Conservation (phyloP, 805 yeast genomes). For the Metschnikowia continentalis region DNA sequence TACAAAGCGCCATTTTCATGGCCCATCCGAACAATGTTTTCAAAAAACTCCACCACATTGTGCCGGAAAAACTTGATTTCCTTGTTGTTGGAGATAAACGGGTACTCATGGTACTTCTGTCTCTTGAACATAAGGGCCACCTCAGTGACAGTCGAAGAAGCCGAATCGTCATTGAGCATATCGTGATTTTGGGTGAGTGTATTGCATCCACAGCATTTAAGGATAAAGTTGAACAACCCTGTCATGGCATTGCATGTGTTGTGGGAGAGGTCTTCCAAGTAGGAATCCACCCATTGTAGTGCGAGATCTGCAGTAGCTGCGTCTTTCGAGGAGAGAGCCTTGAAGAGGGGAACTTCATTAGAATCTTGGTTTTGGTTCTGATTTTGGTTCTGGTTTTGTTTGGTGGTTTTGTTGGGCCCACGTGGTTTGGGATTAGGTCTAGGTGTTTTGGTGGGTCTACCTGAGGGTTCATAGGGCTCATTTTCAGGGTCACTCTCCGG, state of each 20-base stretch:
- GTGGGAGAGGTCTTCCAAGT: conserved; percentile 19
- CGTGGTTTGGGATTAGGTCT: not conserved
- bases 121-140: conserved; percentile 57
- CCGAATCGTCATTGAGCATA: conserved; percentile 62
- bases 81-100: conserved; percentile 51
- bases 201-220: conserved; percentile 70
- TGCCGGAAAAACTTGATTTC: conserved; percentile 42
- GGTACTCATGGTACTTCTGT: conserved; percentile 67
- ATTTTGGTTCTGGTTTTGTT: not conserved
- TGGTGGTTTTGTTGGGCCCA: not conserved
- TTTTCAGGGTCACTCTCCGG: too few relatives aligned
- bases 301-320: conserved; percentile 32
- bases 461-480: too few relatives aligned
- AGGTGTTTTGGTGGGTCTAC: not conserved
- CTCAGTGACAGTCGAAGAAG: conserved; percentile 70
- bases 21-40: conserved; percentile 45
- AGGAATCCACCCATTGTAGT: conserved; percentile 36
- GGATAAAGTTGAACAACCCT: conserved; percentile 61
- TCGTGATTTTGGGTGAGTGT: conserved; percentile 71
- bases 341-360: conserved; percentile 28
- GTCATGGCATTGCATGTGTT: conserved; percentile 41
- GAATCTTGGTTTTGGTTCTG: not conserved
- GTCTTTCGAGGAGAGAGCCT: conserved; percentile 29
- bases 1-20: conserved; percentile 63
- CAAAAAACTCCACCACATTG: conserved; percentile 54